These are phyloP conservation scores for Phytophthora pluvialis DNA, from an alignment of 352 stramenopile genomes.

Conservation along the genomic window DNA sequence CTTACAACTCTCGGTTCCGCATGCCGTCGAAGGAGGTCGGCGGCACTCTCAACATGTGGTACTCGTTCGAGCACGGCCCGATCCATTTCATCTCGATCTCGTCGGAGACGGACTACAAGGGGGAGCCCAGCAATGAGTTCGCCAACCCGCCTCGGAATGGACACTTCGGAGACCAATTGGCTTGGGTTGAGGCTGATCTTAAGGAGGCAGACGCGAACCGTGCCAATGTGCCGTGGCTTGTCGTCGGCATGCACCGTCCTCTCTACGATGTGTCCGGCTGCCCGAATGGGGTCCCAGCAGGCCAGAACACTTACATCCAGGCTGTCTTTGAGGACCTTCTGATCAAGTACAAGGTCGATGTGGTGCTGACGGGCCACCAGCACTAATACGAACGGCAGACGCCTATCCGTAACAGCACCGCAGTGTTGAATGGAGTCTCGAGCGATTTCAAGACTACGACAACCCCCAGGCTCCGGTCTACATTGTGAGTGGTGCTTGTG, in stretches of 20 bases:
- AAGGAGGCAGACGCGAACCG: conserved; percentile 55
- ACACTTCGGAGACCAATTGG: conserved; percentile 56
- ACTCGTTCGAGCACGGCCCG: conserved; percentile 84
- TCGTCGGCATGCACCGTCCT: conserved; percentile 60
- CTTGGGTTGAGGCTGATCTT: conserved; percentile 59
- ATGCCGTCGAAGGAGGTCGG: conserved; percentile 77
- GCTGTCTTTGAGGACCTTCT: conserved; percentile 51
- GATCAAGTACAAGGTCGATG: conserved; percentile 54
- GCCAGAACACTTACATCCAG: conserved; percentile 50
- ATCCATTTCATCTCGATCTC: conserved; percentile 86
- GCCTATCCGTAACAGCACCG: conserved; percentile 27
- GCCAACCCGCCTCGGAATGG: conserved; percentile 43
- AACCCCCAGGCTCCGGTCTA: conserved; percentile 48
- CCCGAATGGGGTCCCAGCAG: conserved; percentile 29
- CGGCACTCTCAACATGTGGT: conserved; percentile 83
- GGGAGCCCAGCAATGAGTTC: conserved; percentile 50
- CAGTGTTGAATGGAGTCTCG: conserved; percentile 37
- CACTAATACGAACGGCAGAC: conserved; percentile 48
- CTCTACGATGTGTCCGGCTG: conserved; percentile 37
- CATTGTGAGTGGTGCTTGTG: conserved; percentile 41
- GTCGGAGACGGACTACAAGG: conserved; percentile 71
- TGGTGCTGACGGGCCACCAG: conserved; percentile 45
- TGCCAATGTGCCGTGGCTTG: conserved; percentile 51
- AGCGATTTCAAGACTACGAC: conserved; percentile 37
- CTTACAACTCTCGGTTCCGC: conserved; percentile 83